Conservation (phyloP, 345 rosid genomes). For the Rhodamnia rubescens region DNA sequence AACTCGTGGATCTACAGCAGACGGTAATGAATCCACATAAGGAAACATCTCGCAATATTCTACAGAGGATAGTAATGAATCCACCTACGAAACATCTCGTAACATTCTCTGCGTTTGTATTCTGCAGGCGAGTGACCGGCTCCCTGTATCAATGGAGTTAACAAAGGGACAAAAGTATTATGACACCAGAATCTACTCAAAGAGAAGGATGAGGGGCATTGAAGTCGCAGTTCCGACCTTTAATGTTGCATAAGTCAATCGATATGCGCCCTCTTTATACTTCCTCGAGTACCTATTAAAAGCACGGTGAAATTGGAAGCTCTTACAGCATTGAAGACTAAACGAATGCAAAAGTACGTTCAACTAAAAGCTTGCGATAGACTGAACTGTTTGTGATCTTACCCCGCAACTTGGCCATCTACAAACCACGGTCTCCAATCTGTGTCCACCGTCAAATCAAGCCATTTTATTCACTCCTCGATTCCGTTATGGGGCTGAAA, state of each 20-base stretch:
- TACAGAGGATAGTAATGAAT: slow-evolving; percentile 21
- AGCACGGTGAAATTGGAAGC: not conserved
- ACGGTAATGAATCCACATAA: slow-evolving; percentile 19
- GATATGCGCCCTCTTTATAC: slow-evolving; percentile 1
- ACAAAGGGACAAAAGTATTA: not conserved
- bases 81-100: slow-evolving; percentile 21
- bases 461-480: slow-evolving; percentile 15
- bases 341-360: not conserved
- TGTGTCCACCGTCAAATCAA: slow-evolving; percentile 5
- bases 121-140: slow-evolving; percentile 20
- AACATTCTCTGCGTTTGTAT: slow-evolving; percentile 14
- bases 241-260: slow-evolving; percentile 6
- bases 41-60: slow-evolving; percentile 15
- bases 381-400: not conserved
- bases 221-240: not conserved
- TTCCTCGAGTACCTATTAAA: slow-evolving; percentile 3
- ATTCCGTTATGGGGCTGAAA: slow-evolving; percentile 14
- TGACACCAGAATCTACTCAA: not conserved
- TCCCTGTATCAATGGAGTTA: slow-evolving; percentile 2
- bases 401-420: slow-evolving; percentile 27
- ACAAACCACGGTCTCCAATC: slow-evolving; percentile 23
- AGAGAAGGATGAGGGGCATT: not conserved
- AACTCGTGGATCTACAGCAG: slow-evolving; percentile 1
- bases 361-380: not conserved
- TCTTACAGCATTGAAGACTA: not conserved